Evolutionary conservation across 2,329 filamentous ascomycete genomes (phyloP).

Genomic region (Massarina eburnea): DNA sequence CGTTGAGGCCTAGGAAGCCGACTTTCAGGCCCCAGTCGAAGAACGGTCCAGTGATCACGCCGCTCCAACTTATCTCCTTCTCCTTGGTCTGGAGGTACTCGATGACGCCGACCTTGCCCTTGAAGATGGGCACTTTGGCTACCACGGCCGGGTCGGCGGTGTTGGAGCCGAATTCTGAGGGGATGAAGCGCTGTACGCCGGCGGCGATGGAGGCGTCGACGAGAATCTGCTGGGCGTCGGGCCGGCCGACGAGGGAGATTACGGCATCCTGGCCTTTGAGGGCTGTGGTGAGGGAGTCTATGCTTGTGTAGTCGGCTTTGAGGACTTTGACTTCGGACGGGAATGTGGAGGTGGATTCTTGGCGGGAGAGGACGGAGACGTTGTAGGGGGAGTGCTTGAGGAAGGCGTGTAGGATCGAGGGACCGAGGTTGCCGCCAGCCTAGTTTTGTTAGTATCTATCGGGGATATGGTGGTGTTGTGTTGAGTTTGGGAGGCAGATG

Average conservation of each 20-base stretch:
- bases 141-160: conserved; percentile 39
- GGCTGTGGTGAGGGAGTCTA: conserved; percentile 52
- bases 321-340: conserved; percentile 47
- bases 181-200: conserved; percentile 63
- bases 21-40: conserved; percentile 61
- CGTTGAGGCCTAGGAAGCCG: conserved; percentile 57
- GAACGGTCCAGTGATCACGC: conserved; percentile 53
- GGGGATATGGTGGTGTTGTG: neutral
- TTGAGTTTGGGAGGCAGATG: neutral
- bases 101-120: conserved; percentile 51
- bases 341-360: conserved; percentile 45
- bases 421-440: conserved; percentile 48
- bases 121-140: conserved; percentile 54
- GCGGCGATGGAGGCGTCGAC: conserved; percentile 62
- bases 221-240: conserved; percentile 52
- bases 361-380: conserved; percentile 59
- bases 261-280: conserved; percentile 61
- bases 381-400: conserved; percentile 51
- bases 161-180: conserved; percentile 60
- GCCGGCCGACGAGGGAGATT: conserved; percentile 49
- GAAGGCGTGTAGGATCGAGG: conserved; percentile 45
- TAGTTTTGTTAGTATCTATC: conserved; percentile 16
- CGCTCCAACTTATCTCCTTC: conserved; percentile 59
- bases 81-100: conserved; percentile 56
- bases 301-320: conserved; percentile 51